phyloP scores from a whole-genome alignment of 768 basidiomycete genomes.

The Boletus pseudo-olivaceus region DNA sequence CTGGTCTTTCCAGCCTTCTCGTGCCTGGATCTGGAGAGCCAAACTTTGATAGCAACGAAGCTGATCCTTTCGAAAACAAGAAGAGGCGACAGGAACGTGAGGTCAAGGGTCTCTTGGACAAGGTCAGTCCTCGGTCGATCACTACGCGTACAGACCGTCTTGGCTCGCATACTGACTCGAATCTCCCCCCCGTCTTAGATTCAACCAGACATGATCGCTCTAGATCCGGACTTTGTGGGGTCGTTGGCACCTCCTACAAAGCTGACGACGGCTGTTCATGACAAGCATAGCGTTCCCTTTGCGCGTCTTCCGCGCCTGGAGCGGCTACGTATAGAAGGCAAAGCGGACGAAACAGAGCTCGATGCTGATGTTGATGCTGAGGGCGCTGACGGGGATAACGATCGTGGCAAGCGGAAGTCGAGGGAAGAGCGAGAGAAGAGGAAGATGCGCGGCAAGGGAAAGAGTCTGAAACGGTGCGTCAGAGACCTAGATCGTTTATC shows the following conservation, averaged over 20 bases:
- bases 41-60: constrained; percentile 90
- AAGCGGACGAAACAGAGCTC: constrained; percentile 65
- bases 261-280: constrained; percentile 48
- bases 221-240: constrained; percentile 76
- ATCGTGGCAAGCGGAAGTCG: constrained; percentile 24
- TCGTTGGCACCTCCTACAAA: constrained; percentile 60
- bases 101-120: constrained; percentile 86
- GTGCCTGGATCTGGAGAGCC: constrained; percentile 93
- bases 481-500: not conserved
- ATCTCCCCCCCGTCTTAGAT: constrained; percentile 45
- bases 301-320: constrained; percentile 78
- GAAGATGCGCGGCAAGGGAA: constrained; percentile 85
- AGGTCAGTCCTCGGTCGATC: constrained; percentile 42
- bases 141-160: not conserved
- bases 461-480: constrained; percentile 72
- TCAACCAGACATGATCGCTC: constrained; percentile 87
- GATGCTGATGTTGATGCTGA: constrained; percentile 33
- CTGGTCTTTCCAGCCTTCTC: constrained; percentile 79
- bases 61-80: constrained; percentile 91
- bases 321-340: constrained; percentile 54
- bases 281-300: constrained; percentile 53
- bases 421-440: constrained; percentile 51
- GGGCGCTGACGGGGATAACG: constrained; percentile 30
- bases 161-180: not conserved
- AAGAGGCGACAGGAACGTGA: constrained; percentile 83